A percentile compares a stretch with the other conserved stretches of the same genome.
These are phyloP conservation scores for Calocera cornea DNA, from an alignment of 768 basidiomycete genomes.

Conservation along the genomic window DNA sequence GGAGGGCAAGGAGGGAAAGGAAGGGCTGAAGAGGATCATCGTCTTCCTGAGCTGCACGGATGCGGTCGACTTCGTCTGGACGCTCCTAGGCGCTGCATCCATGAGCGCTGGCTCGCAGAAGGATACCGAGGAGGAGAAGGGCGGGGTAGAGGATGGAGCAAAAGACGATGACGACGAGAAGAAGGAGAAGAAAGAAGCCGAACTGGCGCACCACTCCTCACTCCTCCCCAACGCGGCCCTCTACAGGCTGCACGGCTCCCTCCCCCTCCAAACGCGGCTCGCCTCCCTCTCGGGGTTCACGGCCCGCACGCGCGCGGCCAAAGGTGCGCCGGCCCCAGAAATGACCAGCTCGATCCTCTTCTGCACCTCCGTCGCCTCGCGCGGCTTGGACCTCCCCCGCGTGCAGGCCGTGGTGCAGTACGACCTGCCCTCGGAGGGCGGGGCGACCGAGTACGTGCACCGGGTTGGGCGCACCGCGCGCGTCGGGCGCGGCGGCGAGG, in stretches of 20 bases:
- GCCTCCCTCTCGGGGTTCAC: constrained; percentile 76
- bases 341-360: constrained; percentile 58
- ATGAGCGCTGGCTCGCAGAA: constrained; percentile 41
- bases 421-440: constrained; percentile 94
- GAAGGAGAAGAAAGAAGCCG: constrained; percentile 23
- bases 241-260: constrained; percentile 85
- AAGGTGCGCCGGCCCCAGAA: constrained; percentile 19
- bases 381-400: constrained; percentile 89
- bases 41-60: constrained; percentile 96
- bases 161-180: constrained; percentile 18
- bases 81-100: constrained; percentile 51
- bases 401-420: constrained; percentile 92
- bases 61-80: constrained; percentile 96
- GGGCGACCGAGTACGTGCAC: constrained; percentile 92
- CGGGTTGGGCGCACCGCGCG: constrained; percentile 94
- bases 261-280: constrained; percentile 66
- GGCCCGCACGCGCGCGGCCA: constrained; percentile 25
- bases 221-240: constrained; percentile 71
- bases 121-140: constrained; percentile 13
- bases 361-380: constrained; percentile 96
- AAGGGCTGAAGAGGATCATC: constrained; percentile 48
- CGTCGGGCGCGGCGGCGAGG: constrained; percentile 88
- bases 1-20: constrained; percentile 20
- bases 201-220: constrained; percentile 48
- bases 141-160: constrained; percentile 20